These are phyloP conservation scores for Endothia cerciana DNA, from an alignment of 2,329 filamentous ascomycete genomes.

Conservation along the genomic window DNA sequence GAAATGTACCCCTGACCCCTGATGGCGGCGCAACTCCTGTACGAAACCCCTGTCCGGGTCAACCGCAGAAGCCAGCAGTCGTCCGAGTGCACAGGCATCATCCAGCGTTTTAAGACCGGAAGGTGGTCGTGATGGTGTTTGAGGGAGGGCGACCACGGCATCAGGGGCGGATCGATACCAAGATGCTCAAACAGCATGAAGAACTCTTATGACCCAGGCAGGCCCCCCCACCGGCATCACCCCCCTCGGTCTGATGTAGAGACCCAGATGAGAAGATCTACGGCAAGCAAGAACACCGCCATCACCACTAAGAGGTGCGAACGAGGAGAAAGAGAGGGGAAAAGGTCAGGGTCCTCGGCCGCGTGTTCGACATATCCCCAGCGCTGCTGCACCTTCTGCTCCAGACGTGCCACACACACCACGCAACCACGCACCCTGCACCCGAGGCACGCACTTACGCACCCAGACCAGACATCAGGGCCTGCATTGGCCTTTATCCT, in stretches of 20 bases:
- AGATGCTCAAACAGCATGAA: slow-evolving; percentile 8
- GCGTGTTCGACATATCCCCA: background rate
- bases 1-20: slow-evolving; percentile 12
- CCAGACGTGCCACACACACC: slow-evolving; percentile 2
- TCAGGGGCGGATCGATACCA: slow-evolving; percentile 22
- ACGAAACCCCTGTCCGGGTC: slow-evolving; percentile 10
- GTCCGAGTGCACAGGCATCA: slow-evolving; percentile 21
- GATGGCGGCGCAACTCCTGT: background rate
- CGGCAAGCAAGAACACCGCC: background rate
- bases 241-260: background rate
- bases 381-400: slow-evolving; percentile 4
- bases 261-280: background rate
- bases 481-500: slow-evolving; percentile 4
- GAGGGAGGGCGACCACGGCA: slow-evolving; percentile 21
- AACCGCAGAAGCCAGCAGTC: background rate
- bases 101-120: slow-evolving; percentile 22
- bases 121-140: slow-evolving; percentile 24
- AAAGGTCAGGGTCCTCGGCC: background rate
- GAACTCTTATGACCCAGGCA: background rate
- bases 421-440: background rate
- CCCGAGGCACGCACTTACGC: slow-evolving; percentile 3
- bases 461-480: background rate
- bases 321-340: background rate
- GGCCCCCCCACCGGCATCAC: background rate
- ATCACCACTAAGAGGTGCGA: background rate